Conservation (phyloP, 2,329 filamentous ascomycete genomes). For the Ascochyta pisi region DNA sequence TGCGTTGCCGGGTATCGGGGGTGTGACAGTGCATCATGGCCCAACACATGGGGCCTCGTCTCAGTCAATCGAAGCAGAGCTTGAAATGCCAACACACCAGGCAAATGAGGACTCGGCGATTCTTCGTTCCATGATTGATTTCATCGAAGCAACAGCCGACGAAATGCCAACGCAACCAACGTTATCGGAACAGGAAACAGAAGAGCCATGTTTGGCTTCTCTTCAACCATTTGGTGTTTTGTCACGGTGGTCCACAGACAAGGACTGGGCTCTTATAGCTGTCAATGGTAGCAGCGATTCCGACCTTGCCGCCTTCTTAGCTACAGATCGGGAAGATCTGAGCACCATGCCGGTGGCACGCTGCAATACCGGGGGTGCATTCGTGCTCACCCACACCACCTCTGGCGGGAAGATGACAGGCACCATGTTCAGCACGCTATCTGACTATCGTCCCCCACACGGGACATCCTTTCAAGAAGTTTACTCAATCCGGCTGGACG, state of each 20-base stretch:
- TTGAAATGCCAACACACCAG: no score
- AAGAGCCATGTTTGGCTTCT: no score
- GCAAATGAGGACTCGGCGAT: no score
- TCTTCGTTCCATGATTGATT: no score
- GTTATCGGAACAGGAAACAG: no score
- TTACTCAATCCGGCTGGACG: neutral
- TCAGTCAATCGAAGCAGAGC: no score
- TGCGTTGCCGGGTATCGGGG: no score
- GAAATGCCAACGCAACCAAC: no score
- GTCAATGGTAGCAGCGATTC: neutral
- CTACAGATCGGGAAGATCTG: neutral
- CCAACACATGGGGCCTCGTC: no score
- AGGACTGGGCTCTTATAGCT: neutral
- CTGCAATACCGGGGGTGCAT: constrained; percentile 1
- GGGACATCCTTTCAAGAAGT: neutral
- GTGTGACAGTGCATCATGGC: no score
- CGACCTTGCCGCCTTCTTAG: neutral
- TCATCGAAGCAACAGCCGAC: no score
- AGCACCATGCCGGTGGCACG: neutral
- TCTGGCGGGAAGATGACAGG: neutral
- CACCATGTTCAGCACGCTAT: neutral
- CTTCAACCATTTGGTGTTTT: no score
- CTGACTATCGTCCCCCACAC: neutral
- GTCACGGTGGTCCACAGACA: neutral
- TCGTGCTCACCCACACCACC: constrained; percentile 4